Evolutionary conservation across 345 rosid species (phyloP).

Genomic region (Salix dunnii): DNA sequence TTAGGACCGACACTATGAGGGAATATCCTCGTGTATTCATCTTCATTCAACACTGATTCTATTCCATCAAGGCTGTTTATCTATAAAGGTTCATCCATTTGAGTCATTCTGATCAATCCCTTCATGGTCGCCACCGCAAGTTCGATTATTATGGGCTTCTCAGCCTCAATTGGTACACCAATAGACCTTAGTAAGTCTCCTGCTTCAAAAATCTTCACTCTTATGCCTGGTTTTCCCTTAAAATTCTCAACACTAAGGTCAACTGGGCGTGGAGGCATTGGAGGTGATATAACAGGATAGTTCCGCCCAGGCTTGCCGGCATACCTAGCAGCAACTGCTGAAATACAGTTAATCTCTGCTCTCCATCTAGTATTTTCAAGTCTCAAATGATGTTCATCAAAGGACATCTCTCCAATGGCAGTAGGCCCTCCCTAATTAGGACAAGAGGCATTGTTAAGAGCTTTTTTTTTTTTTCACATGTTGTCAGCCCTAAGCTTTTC

Average conservation of each 20-base stretch:
- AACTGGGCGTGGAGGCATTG: conserved; percentile 55
- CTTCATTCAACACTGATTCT: conserved; percentile 42
- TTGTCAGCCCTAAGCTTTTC: too few relatives aligned
- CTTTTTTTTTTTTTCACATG: too few relatives aligned
- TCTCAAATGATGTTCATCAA: conserved; percentile 87
- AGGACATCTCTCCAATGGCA: conserved; percentile 88
- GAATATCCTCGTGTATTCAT: conserved; percentile 57
- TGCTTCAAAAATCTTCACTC: conserved; percentile 61
- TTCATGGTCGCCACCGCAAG: conserved; percentile 90
- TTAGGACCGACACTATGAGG: conserved; percentile 61
- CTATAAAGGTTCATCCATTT: conserved; percentile 80
- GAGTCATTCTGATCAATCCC: conserved; percentile 72
- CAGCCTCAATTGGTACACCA: conserved; percentile 48
- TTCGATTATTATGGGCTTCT: conserved; percentile 69
- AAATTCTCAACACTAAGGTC: conserved; percentile 63
- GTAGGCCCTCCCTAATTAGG: conserved; percentile 97
- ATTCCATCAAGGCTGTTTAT: conserved; percentile 46
- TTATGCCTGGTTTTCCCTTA: conserved; percentile 41
- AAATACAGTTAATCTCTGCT: conserved; percentile 93
- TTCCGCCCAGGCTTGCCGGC: conserved; percentile 83
- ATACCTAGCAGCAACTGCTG: conserved; percentile 86
- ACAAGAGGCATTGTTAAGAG: conserved; percentile 84
- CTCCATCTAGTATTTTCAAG: conserved; percentile 79
- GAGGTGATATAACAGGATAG: conserved; percentile 65
- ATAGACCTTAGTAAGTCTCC: conserved; percentile 69